phyloP scores from a whole-genome alignment of 2,329 filamentous ascomycete genomes.

The Teratosphaeriaceae sp. region DNA sequence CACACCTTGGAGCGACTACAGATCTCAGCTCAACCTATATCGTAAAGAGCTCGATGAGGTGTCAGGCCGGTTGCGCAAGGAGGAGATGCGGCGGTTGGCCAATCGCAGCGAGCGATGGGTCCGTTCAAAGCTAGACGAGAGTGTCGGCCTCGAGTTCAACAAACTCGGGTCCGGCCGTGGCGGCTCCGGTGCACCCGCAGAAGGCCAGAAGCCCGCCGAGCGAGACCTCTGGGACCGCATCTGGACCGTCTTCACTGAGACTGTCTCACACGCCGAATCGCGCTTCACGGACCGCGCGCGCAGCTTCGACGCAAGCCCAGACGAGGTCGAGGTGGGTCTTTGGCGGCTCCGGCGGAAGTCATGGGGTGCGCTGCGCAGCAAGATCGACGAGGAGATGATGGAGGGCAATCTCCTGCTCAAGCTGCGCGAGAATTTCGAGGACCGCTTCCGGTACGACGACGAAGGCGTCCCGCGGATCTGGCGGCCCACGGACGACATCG shows the following conservation, averaged over 20 bases:
- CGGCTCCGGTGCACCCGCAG: constrained; percentile 72
- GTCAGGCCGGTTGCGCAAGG: constrained; percentile 75
- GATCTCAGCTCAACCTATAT: constrained; percentile 70
- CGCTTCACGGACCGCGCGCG: constrained; percentile 83
- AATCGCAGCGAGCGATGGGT: constrained; percentile 93
- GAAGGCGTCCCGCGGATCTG: constrained; percentile 91
- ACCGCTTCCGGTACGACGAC: constrained; percentile 98
- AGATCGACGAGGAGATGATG: constrained; percentile 96
- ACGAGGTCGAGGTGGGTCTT: constrained; percentile 85
- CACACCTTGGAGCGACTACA: constrained; percentile 83
- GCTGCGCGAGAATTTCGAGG: constrained; percentile 95
- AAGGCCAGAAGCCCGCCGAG: constrained; percentile 68
- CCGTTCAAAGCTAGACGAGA: constrained; percentile 76
- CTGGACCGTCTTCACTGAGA: constrained; percentile 76
- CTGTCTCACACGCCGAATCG: constrained; percentile 76
- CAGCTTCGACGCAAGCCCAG: constrained; percentile 86
- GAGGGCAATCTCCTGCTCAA: constrained; percentile 95
- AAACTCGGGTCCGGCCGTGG: constrained; percentile 84
- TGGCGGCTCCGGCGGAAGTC: constrained; percentile 92
- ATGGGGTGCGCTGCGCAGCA: constrained; percentile 82
- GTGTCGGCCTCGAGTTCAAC: constrained; percentile 90
- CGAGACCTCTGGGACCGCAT: constrained; percentile 94
- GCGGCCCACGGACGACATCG: constrained; percentile 94
- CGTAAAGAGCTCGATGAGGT: constrained; percentile 89
- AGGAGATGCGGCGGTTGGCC: constrained; percentile 91